These are phyloP conservation scores for Aspergillus eucalypticola DNA, from an alignment of 2,329 filamentous ascomycete genomes.

Conservation along the genomic window DNA sequence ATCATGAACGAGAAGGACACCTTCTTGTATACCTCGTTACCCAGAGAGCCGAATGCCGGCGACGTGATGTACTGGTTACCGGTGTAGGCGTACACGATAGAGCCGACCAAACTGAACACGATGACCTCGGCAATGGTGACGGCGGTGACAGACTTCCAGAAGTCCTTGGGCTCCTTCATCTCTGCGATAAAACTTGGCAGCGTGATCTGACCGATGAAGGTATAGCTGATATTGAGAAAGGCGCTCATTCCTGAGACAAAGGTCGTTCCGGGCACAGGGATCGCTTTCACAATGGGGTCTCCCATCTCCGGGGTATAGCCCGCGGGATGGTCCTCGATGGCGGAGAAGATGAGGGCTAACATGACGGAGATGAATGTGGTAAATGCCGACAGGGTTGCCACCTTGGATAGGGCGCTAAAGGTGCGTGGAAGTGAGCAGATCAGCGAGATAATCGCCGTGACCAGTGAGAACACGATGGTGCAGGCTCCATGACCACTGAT, in stretches of 20 bases:
- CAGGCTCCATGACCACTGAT: constrained; percentile 73
- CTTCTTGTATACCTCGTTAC: constrained; percentile 76
- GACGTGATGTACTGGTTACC: constrained; percentile 86
- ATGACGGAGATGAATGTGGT: constrained; percentile 91
- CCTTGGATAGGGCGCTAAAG: constrained; percentile 74
- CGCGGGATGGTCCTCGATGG: constrained; percentile 71
- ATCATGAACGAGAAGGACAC: constrained; percentile 94
- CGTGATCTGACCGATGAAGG: constrained; percentile 94
- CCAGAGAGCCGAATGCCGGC: constrained; percentile 82
- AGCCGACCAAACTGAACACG: constrained; percentile 79
- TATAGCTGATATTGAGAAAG: constrained; percentile 94
- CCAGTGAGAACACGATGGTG: constrained; percentile 76
- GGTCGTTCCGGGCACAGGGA: constrained; percentile 69
- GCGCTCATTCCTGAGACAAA: constrained; percentile 83
- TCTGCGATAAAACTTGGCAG: constrained; percentile 93
- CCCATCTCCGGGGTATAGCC: constrained; percentile 63
- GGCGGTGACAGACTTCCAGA: constrained; percentile 88
- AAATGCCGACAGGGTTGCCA: constrained; percentile 75
- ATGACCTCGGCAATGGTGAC: constrained; percentile 87
- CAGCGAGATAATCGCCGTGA: constrained; percentile 74
- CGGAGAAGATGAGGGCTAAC: constrained; percentile 79
- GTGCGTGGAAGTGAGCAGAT: constrained; percentile 80
- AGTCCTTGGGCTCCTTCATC: constrained; percentile 79
- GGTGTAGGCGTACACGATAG: constrained; percentile 80
- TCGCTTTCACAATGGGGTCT: constrained; percentile 65